A percentile compares a stretch with the other conserved stretches of the same genome.
Evolutionary conservation across 805 yeast genomes (phyloP).

Genomic region (Suhomyces prunicola): DNA sequence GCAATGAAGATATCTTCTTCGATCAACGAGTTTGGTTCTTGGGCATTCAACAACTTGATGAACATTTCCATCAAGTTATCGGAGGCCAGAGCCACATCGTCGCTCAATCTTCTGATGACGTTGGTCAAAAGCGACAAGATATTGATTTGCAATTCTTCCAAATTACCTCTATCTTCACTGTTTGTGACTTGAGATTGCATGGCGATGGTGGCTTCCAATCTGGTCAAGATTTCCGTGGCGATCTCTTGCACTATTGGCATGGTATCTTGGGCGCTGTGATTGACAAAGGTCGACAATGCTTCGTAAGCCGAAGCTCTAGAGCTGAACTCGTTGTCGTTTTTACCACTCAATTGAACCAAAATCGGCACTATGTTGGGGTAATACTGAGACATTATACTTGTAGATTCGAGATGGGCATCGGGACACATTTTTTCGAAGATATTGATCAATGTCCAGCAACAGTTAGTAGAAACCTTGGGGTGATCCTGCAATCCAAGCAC

Average conservation of each 20-base stretch:
- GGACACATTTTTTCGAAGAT: constrained; percentile 75
- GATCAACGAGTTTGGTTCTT: constrained; percentile 68
- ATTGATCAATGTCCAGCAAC: constrained; percentile 96
- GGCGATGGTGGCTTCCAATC: constrained; percentile 67
- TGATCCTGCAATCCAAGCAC: constrained; percentile 82
- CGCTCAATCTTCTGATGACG: constrained; percentile 76
- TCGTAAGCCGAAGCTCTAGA: constrained; percentile 96
- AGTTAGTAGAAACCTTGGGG: constrained; percentile 91
- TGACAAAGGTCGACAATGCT: constrained; percentile 79
- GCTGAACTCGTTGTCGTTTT: constrained; percentile 78
- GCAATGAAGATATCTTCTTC: constrained; percentile 96
- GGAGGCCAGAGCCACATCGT: constrained; percentile 59
- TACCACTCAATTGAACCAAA: constrained; percentile 64
- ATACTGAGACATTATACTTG: constrained; percentile 71
- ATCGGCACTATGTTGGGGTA: constrained; percentile 68
- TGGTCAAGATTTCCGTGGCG: constrained; percentile 68
- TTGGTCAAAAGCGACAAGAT: constrained; percentile 75
- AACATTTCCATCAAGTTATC: constrained; percentile 85
- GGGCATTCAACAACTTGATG: constrained; percentile 57
- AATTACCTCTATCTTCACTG: constrained; percentile 68
- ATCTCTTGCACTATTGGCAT: constrained; percentile 65
- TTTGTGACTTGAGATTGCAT: constrained; percentile 53
- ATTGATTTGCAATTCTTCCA: constrained; percentile 88
- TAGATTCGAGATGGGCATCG: constrained; percentile 45
- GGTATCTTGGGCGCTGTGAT: constrained; percentile 68